Evolutionary conservation across 352 stramenopile genomes (phyloP).

Genomic region (Elongisporangium anandrum): DNA sequence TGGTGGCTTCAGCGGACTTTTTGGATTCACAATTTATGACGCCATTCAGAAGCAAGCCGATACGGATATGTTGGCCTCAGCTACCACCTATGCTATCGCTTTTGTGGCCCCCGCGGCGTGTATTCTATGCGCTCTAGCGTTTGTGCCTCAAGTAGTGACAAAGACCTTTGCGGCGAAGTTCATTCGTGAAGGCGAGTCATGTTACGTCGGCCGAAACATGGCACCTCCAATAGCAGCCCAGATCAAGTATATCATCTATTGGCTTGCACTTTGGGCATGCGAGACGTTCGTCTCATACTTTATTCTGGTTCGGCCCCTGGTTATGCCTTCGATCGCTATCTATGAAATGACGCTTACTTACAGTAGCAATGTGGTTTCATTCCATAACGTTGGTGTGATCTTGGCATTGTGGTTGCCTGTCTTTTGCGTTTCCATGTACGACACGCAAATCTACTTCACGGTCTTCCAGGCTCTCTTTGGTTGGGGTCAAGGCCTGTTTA

Average conservation of each 20-base stretch:
- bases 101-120: conserved; percentile 41
- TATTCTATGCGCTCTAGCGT: conserved; percentile 39
- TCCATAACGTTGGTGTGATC: conserved; percentile 69
- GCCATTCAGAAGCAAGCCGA: conserved; percentile 27
- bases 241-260: conserved; percentile 64
- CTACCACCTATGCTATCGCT: conserved; percentile 16
- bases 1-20: conserved; percentile 46
- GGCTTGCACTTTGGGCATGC: conserved; percentile 49
- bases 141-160: conserved; percentile 36
- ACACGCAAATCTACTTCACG: conserved; percentile 80
- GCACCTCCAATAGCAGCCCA: conserved; percentile 49
- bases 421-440: conserved; percentile 77
- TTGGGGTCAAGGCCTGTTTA: conserved; percentile 43
- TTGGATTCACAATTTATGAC: conserved; percentile 59
- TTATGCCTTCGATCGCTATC: conserved; percentile 65
- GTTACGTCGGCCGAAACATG: conserved; percentile 70
- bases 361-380: conserved; percentile 51
- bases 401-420: conserved; percentile 56
- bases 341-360: conserved; percentile 65
- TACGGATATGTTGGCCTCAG: conserved; percentile 40
- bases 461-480: conserved; percentile 60
- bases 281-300: conserved; percentile 72
- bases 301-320: conserved; percentile 57
- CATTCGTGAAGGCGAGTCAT: conserved; percentile 59
- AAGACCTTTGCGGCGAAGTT: conserved; percentile 65